These are phyloP conservation scores for Celoporthe dispersa DNA, from an alignment of 2,329 filamentous ascomycete genomes.

Conservation along the genomic window DNA sequence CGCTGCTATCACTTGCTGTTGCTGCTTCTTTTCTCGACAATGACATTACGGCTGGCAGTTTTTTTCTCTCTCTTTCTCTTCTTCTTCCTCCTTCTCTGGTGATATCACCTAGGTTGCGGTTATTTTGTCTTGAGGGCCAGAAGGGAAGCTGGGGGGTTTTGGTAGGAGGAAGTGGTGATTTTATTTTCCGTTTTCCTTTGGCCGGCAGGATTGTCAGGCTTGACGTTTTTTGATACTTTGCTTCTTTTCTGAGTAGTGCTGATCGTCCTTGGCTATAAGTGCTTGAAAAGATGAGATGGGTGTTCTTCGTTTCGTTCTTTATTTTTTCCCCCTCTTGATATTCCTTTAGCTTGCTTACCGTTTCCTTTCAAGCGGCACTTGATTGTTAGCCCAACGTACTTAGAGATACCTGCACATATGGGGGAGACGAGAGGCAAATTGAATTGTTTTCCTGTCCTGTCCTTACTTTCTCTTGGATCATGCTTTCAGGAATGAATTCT, in stretches of 20 bases:
- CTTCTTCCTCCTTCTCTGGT: neutral
- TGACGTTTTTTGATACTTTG: slow-evolving; percentile 9
- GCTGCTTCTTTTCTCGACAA: neutral
- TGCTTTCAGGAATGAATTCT: neutral
- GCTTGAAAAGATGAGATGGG: slow-evolving; percentile 11
- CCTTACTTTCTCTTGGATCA: neutral
- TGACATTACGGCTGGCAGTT: slow-evolving; percentile 10
- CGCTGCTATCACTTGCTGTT: slow-evolving; percentile 4
- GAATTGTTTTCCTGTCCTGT: neutral
- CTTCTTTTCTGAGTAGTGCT: slow-evolving; percentile 18
- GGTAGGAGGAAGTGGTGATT: slow-evolving; percentile 12
- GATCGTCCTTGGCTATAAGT: slow-evolving; percentile 7
- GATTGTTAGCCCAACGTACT: slow-evolving; percentile 20
- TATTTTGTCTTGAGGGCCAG: neutral
- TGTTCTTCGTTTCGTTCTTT: neutral
- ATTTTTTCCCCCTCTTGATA: neutral
- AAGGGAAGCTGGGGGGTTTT: slow-evolving; percentile 9
- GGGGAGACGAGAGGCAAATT: slow-evolving; percentile 22
- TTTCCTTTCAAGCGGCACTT: slow-evolving; percentile 14
- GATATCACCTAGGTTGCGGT: slow-evolving; percentile 12
- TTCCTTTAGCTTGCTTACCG: neutral
- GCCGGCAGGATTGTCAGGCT: neutral
- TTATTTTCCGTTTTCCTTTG: slow-evolving; percentile 4
- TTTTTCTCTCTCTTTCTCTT: too few species aligned
- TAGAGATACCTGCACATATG: slow-evolving; percentile 29